Conservation (phyloP, 345 rosid genomes). For the Ceriops tagal region DNA sequence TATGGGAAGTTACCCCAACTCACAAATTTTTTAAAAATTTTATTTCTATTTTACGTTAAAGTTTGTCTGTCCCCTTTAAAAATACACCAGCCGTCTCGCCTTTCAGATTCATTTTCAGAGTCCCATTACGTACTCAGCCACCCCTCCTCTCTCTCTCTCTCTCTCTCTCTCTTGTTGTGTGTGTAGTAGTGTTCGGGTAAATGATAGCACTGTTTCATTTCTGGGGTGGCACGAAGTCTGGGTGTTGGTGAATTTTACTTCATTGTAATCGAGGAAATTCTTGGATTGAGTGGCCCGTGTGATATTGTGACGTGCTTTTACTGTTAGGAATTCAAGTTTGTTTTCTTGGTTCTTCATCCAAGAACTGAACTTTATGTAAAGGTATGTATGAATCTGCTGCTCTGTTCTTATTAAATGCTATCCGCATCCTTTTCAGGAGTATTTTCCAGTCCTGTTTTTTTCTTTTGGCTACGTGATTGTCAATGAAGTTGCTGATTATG, state of each 20-base stretch:
- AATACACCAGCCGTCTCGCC: background rate
- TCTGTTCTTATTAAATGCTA: background rate
- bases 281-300: background rate
- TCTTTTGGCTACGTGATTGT: background rate
- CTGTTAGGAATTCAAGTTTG: slow-evolving; percentile 9
- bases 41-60: too few species aligned
- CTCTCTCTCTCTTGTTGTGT: too few species aligned
- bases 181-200: background rate
- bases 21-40: too few species aligned
- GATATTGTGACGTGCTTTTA: background rate
- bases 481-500: background rate
- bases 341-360: background rate
- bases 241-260: slow-evolving; percentile 3
- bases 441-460: background rate
- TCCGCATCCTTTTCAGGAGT: background rate
- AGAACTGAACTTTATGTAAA: slow-evolving; percentile 23
- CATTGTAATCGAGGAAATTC: slow-evolving; percentile 11
- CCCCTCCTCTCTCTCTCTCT: background rate
- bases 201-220: background rate
- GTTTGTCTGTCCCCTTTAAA: too few species aligned
- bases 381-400: slow-evolving; percentile 17
- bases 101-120: background rate
- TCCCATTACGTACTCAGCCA: background rate
- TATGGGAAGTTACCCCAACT: too few species aligned
- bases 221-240: slow-evolving; percentile 8